Evolutionary conservation across 345 rosid genomes (phyloP), one percentile per base, ranked within the genome.

Genomic region (Excoecaria cochinchinensis): DNA sequence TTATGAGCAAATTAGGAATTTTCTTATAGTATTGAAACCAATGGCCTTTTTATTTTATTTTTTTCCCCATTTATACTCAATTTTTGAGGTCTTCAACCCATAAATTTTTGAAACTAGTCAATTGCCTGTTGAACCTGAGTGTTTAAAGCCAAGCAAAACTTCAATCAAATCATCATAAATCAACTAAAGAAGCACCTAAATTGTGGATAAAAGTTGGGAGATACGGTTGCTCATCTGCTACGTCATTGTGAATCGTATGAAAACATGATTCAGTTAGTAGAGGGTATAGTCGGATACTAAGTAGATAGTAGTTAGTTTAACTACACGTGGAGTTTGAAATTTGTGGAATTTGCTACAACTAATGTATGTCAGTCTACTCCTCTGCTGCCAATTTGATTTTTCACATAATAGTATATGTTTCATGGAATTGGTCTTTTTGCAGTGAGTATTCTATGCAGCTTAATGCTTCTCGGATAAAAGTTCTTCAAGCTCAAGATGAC

Each of bases 381-480:
- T 4, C 60, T 56, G 7, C 60, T 56, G 11, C 19, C 11, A 56
- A 7, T 56, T 56, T 56, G 60, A 9, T 56, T 56, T 56, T 56
- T 56, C 60, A 0, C 60, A 15, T 19, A 56, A 19, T 56, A 56
- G 60, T 1, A 19, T n/a, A n/a, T n/a, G n/a, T 56, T 22, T 6
- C 19, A 24, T 56, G 60, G 9, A 56, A 5, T 56, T 56, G 9
- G 3, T 59, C 73, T 84, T 42, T 55, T 75, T 68, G 81, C 81
- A 93, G 98, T 76, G 99, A 96, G 78, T 96, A 93, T 81, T 95
- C 99, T 13, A 95, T 95, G 97, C 99, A 93, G 88, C 90, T 95
- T 50, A 95, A 95, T 78, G 98, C 97, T 8, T 93, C 98, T 74
- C 84, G 99, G 85, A 95, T 91, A 84, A 95, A 93, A 78, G 90